Conservation (phyloP, 768 basidiomycete species). For the Chalciporus piperatus region DNA sequence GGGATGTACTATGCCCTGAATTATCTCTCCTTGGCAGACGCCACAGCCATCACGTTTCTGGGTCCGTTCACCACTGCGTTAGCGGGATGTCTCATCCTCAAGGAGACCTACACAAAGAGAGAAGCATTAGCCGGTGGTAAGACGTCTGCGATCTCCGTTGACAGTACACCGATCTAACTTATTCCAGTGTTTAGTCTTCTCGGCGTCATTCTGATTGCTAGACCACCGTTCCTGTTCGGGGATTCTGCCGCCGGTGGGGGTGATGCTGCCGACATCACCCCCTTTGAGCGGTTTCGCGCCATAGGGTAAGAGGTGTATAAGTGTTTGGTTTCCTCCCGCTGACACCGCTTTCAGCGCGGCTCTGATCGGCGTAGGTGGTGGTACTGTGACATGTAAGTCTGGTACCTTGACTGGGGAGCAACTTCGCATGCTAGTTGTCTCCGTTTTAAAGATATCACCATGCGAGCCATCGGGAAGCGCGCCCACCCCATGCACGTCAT, state of each 20-base stretch:
- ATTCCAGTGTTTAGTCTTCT: slow-evolving; percentile 57
- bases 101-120: slow-evolving; percentile 53
- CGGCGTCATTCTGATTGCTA: slow-evolving; percentile 80
- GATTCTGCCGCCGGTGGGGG: slow-evolving; percentile 1
- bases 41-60: slow-evolving; percentile 74
- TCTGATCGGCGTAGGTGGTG: slow-evolving; percentile 62
- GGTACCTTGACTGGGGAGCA: background rate
- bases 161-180: background rate
- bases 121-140: slow-evolving; percentile 56
- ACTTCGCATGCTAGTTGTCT: background rate
- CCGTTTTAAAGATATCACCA: slow-evolving; percentile 38
- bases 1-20: slow-evolving; percentile 69
- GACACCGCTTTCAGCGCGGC: slow-evolving; percentile 42
- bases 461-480: slow-evolving; percentile 70
- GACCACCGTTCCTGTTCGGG: slow-evolving; percentile 75
- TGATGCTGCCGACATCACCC: slow-evolving; percentile 4
- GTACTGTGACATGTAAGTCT: slow-evolving; percentile 70
- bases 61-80: slow-evolving; percentile 63
- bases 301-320: slow-evolving; percentile 44
- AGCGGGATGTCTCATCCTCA: slow-evolving; percentile 57
- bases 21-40: slow-evolving; percentile 76
- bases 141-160: background rate
- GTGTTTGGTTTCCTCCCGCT: background rate
- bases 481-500: slow-evolving; percentile 76
- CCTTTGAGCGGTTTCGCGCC: slow-evolving; percentile 49